Conservation (phyloP, 768 basidiomycete species). For the Lentinula guzmanii region DNA sequence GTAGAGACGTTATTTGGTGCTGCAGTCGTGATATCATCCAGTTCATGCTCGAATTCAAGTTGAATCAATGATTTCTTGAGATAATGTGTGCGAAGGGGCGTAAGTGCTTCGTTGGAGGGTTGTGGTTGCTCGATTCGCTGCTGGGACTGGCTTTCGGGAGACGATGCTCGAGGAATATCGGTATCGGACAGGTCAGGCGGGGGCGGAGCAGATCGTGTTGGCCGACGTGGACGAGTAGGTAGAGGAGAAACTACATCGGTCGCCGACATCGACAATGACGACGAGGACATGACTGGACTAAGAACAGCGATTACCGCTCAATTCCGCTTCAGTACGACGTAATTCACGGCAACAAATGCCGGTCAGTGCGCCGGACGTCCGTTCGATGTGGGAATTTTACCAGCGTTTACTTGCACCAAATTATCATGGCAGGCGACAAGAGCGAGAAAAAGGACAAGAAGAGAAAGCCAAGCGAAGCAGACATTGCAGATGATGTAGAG, state of each 20-base stretch:
- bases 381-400: background rate
- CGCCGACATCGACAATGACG: background rate
- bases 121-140: conserved; percentile 1
- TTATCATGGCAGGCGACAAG: conserved; percentile 64
- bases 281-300: background rate
- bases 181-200: background rate
- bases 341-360: background rate
- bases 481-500: conserved; percentile 40
- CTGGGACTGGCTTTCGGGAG: conserved; percentile 12
- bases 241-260: background rate
- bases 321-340: background rate
- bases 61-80: conserved; percentile 94
- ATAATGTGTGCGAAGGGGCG: conserved; percentile 92
- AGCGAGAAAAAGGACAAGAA: conserved; percentile 74
- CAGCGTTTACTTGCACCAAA: too few relatives aligned
- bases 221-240: conserved; percentile 5
- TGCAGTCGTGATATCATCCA: conserved; percentile 56
- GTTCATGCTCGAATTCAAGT: conserved; percentile 79
- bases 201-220: conserved; percentile 3
- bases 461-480: conserved; percentile 37
- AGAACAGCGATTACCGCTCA: background rate
- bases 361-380: background rate
- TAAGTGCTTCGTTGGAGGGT: conserved; percentile 36
- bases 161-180: conserved; percentile 1
- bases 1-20: conserved; percentile 47